Percentiles rank a stretch among this genome's conserved stretches.
Evolutionary conservation across 148 eudicot genomes (phyloP).

Genomic region (Polygonum aviculare): DNA sequence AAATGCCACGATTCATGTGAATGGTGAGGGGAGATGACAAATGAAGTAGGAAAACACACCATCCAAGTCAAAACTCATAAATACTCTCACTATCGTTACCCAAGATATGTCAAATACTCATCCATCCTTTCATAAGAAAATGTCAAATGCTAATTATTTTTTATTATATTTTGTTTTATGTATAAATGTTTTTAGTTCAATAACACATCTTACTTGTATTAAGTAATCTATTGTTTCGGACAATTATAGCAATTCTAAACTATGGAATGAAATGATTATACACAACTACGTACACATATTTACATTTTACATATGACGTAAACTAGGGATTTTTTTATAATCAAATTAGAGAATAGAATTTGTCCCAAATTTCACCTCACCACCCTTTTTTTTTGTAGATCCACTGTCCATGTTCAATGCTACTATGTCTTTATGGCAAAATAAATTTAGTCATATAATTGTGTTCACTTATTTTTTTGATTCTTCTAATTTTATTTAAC

Average conservation of each 20-base stretch:
- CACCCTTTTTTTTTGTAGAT: too few species aligned
- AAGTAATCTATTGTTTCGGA: too few species aligned
- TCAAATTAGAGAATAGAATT: too few species aligned
- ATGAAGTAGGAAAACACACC: not conserved
- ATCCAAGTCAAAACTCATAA: conserved; percentile 1
- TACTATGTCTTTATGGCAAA: too few species aligned
- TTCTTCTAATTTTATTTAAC: too few species aligned
- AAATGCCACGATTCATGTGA: not conserved
- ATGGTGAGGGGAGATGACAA: not conserved
- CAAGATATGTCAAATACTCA: not conserved
- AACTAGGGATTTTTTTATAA: too few species aligned
- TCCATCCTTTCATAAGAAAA: not conserved
- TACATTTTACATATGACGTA: too few species aligned
- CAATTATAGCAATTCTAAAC: not conserved
- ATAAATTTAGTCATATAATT: too few species aligned
- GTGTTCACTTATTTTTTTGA: too few species aligned
- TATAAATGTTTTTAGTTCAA: not conserved
- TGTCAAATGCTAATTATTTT: conserved; percentile 4
- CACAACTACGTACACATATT: too few species aligned
- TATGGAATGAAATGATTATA: not conserved
- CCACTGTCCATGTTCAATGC: too few species aligned
- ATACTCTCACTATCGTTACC: not conserved
- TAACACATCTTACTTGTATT: not conserved
- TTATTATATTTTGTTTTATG: not conserved
- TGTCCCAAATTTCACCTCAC: too few species aligned